phyloP scores from a whole-genome alignment of 73 alveolate genomes.

The Effrenium voratum region DNA sequence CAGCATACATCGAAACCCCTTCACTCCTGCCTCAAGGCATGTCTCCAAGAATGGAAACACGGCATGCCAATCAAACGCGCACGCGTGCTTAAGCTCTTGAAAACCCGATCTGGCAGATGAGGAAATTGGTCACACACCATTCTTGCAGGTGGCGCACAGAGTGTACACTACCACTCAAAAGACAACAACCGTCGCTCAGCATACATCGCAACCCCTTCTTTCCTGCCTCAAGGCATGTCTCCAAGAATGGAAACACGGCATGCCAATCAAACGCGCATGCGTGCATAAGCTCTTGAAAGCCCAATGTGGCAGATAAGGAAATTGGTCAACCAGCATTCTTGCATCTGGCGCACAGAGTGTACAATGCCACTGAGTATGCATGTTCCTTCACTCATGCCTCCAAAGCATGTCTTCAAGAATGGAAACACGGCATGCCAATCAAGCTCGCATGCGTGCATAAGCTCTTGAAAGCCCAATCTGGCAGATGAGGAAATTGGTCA shows the following conservation, averaged over 20 bases:
- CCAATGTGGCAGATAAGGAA: not conserved
- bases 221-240: too few relatives aligned
- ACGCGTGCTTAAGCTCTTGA: conserved; percentile 21
- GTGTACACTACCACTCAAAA: conserved; percentile 29
- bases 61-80: not conserved
- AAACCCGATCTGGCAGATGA: not conserved
- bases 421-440: not conserved
- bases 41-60: conserved; percentile 68
- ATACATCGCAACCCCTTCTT: too few relatives aligned
- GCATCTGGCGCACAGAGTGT: conserved; percentile 42
- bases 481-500: not conserved
- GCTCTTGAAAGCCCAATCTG: not conserved
- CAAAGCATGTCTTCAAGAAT: too few relatives aligned
- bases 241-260: too few relatives aligned
- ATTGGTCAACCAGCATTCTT: not conserved
- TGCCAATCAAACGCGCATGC: too few relatives aligned
- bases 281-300: too few relatives aligned
- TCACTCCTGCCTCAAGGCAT: not conserved
- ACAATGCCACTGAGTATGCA: not conserved
- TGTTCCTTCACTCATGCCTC: too few relatives aligned
- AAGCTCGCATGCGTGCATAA: not conserved
- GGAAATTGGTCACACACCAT: conserved; percentile 66
- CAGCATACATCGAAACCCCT: not conserved
- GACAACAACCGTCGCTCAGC: too few relatives aligned
- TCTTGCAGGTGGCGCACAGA: conserved; percentile 23